phyloP scores from a whole-genome alignment of 768 basidiomycete species.

The Amanita rubescens region DNA sequence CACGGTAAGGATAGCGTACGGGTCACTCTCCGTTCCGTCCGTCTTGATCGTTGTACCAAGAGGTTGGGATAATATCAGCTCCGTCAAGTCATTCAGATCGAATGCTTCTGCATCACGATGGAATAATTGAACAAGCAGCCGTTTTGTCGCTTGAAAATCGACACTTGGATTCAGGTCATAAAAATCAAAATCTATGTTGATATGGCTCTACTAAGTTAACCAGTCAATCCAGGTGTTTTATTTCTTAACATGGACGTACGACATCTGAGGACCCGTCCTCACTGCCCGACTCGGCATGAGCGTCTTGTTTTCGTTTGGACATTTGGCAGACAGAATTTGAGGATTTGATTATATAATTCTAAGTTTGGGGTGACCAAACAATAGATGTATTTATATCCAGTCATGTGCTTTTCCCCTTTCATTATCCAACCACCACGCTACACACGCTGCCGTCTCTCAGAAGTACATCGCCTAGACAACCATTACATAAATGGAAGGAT shows the following conservation, averaged over 20 bases:
- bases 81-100: constrained; percentile 65
- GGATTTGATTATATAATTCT: too few species aligned
- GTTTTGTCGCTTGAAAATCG: constrained; percentile 84
- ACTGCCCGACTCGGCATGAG: constrained; percentile 28
- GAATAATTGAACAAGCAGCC: constrained; percentile 64
- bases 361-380: too few species aligned
- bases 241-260: constrained; percentile 13
- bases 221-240: background rate
- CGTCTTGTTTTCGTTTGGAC: constrained; percentile 50
- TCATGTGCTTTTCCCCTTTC: too few species aligned
- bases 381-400: too few species aligned
- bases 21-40: constrained; percentile 85
- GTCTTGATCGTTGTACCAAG: constrained; percentile 91
- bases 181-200: constrained; percentile 92
- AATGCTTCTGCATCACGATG: constrained; percentile 67
- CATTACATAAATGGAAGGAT: too few species aligned
- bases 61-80: constrained; percentile 70
- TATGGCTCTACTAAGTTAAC: constrained; percentile 40
- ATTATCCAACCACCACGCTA: too few species aligned
- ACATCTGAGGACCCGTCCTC: constrained; percentile 30
- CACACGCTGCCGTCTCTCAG: too few species aligned
- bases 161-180: constrained; percentile 76
- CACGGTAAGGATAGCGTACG: constrained; percentile 81
- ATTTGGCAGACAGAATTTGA: constrained; percentile 27
- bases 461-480: too few species aligned